Evolutionary conservation across 2,329 filamentous ascomycete genomes (phyloP), one percentile per base, ranked within the genome.

Genomic region (Exophiala aquamarina): DNA sequence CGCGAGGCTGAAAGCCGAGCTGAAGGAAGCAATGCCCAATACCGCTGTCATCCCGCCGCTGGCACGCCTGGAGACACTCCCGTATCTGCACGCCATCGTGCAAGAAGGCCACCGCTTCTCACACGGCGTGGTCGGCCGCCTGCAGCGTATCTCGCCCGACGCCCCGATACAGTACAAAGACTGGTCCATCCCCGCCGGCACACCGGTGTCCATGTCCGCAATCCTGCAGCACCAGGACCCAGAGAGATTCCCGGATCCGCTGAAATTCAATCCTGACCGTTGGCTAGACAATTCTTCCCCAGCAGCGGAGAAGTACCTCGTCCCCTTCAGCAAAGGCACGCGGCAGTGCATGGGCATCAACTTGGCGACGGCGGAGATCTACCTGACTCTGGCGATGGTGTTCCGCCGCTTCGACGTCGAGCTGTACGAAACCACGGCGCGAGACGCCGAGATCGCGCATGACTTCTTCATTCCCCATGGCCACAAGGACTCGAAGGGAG

Each of bases 331-430:
- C 2, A 66, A 66, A 29, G 73, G 73, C 1, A 66, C 66, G 3
- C 59, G 72, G 11, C 57, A 58, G 9, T 75, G 72, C 51, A 54
- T 75, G 10, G 71, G 72, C 0, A 62, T 71, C 9, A 68, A 67
- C 23, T 39, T 58, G 8, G 56, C 56, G 4, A 45, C 45, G 20
- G 54, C 54, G 3, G 56, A 57, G 44, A 44, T 58, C 17, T 58
- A 55, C 31, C 28, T 58, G 18, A 44, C 49, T 9, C 18, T 58
- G 2, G 56, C 56, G 21, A 41, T 41, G 4, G 13, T 58, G 10
- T 38, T 55, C 18, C 18, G 41, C 3, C 31, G 52, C 1, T 55
- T 56, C 43, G 48, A 57, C 18, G 20, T 59, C 18, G 55, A 59
- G 21, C 26, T 52, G 11, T 56, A 45, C 28, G 50, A 57, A 31